A percentile compares a stretch with the other conserved stretches of the same genome.
phyloP scores from a whole-genome alignment of 768 basidiomycete genomes.

The Amanita inopinata region DNA sequence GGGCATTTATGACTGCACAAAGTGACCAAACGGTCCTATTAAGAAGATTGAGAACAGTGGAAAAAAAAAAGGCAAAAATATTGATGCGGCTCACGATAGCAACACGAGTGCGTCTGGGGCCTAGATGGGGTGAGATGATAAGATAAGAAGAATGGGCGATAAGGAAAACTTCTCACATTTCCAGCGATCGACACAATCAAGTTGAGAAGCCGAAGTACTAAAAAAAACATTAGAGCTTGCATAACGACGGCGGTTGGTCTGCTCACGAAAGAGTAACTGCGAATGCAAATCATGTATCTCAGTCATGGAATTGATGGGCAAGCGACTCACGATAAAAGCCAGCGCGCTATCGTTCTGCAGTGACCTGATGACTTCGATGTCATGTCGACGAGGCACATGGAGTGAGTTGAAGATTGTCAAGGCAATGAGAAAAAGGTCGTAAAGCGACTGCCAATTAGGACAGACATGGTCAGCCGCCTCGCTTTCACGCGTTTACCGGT shows the following conservation, averaged over 20 bases:
- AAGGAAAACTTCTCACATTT: not conserved
- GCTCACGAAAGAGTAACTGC: slow-evolving; percentile 1
- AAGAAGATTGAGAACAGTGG: not conserved
- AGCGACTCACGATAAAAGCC: not conserved
- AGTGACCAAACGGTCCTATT: not conserved
- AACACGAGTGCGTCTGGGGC: not conserved
- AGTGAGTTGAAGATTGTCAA: not conserved
- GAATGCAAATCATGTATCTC: not conserved
- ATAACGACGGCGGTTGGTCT: not conserved
- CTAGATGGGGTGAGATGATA: not conserved
- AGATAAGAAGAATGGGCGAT: not conserved
- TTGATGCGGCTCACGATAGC: not conserved
- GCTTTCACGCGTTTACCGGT: not conserved
- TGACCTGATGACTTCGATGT: not conserved
- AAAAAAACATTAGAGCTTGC: not conserved
- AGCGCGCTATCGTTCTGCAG: not conserved
- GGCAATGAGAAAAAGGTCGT: not conserved
- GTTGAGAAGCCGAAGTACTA: not conserved
- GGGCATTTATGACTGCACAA: not conserved
- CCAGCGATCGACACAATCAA: not conserved
- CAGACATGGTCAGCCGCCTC: not conserved
- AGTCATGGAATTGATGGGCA: not conserved
- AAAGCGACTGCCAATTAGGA: not conserved
- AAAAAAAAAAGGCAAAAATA: not conserved
- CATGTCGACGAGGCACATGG: slow-evolving; percentile 1